Percentiles rank a stretch among this genome's conserved stretches.
phyloP scores from a whole-genome alignment of 1,139 yeast species.

The Kodamaea suecica region DNA sequence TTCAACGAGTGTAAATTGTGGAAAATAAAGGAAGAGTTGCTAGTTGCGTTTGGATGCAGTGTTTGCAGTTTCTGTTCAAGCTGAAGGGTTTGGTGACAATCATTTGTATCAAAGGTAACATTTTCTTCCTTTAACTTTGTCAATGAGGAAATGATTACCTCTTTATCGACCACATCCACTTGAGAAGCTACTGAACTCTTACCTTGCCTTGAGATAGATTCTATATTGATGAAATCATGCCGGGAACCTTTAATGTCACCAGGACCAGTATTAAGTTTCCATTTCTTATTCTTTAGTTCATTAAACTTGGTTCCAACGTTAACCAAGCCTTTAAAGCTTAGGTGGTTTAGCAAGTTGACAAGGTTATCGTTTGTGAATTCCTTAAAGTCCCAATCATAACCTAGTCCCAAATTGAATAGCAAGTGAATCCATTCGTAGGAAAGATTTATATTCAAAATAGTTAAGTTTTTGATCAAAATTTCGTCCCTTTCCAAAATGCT shows the following conservation, averaged over 20 bases:
- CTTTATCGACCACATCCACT: constrained; percentile 16
- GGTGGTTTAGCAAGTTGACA: constrained; percentile 28
- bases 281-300: constrained; percentile 18
- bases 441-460: constrained; percentile 27
- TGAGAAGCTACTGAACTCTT: background rate
- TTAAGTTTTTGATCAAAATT: constrained; percentile 31
- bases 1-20: constrained; percentile 21
- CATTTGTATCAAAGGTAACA: constrained; percentile 33
- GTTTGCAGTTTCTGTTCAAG: background rate
- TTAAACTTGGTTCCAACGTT: constrained; percentile 25
- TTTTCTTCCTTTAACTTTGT: constrained; percentile 23
- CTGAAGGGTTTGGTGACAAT: constrained; percentile 12
- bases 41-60: background rate
- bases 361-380: constrained; percentile 34
- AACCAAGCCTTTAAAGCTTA: constrained; percentile 25
- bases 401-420: constrained; percentile 38
- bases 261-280: background rate
- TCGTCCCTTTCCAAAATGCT: constrained; percentile 21
- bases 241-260: background rate
- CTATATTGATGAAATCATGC: background rate
- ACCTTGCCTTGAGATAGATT: background rate
- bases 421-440: constrained; percentile 39
- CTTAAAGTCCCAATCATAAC: constrained; percentile 37
- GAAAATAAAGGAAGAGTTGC: background rate
- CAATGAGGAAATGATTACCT: constrained; percentile 22